phyloP scores from a whole-genome alignment of 202 grass and related monocot genomes.

The Musa balbisiana region DNA sequence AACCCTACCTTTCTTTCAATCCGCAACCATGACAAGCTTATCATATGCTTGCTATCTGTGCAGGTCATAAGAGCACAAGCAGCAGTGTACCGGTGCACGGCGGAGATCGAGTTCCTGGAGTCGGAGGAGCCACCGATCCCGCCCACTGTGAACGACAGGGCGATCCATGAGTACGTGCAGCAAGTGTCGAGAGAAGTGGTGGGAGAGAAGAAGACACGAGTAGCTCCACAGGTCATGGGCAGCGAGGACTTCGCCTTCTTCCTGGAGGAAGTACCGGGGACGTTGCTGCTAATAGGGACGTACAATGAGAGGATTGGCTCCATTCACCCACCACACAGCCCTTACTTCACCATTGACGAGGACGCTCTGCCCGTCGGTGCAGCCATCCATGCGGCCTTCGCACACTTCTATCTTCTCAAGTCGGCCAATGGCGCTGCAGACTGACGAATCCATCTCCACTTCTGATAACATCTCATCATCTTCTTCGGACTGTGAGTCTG shows the following conservation, averaged over 20 bases:
- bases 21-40: no score
- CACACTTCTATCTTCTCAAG: not conserved
- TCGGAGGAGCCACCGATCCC: not conserved
- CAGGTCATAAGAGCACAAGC: slow-evolving; percentile 12
- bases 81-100: not conserved
- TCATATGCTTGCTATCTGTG: no score
- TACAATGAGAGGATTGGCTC: slow-evolving; percentile 1
- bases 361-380: slow-evolving; percentile 3
- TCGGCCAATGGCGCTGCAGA: not conserved
- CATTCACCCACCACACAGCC: not conserved
- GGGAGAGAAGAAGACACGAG: not conserved
- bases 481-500: no score
- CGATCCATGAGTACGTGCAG: not conserved
- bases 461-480: no score
- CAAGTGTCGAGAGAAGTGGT: slow-evolving; percentile 4
- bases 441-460: no score
- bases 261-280: not conserved
- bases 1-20: no score
- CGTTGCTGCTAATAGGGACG: not conserved
- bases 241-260: slow-evolving; percentile 17
- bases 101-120: not conserved
- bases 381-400: slow-evolving; percentile 9
- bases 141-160: not conserved
- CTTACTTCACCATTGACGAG: slow-evolving; percentile 11
- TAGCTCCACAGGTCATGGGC: slow-evolving; percentile 2